Percentiles rank a stretch among this genome's conserved stretches.
These are phyloP conservation scores for Aegle marmelos DNA, from an alignment of 345 rosid genomes.

Conservation along the genomic window DNA sequence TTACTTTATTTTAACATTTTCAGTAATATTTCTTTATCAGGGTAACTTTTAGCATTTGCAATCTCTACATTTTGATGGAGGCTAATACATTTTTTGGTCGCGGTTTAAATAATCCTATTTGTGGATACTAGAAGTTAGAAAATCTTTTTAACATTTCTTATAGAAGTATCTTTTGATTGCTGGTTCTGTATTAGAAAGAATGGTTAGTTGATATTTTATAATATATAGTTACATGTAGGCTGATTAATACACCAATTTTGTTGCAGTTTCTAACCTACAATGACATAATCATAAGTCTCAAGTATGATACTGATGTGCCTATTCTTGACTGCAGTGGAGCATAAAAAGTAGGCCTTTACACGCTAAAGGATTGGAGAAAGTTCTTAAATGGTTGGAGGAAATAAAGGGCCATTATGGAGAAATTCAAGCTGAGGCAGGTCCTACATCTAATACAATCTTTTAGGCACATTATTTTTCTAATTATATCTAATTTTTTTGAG, in stretches of 20 bases:
- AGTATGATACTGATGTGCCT: slow-evolving; percentile 14
- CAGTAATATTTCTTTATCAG: background rate
- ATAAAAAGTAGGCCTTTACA: slow-evolving; percentile 73
- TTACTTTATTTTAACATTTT: background rate
- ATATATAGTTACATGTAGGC: background rate
- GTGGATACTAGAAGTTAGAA: background rate
- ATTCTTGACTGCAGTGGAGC: slow-evolving; percentile 63
- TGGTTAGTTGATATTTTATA: background rate
- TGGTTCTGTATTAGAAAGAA: background rate
- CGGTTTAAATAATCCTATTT: background rate
- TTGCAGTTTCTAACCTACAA: slow-evolving; percentile 2
- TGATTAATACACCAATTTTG: background rate
- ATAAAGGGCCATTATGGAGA: slow-evolving; percentile 43
- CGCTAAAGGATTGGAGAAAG: slow-evolving; percentile 73
- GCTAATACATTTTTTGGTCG: background rate
- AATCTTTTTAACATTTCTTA: background rate
- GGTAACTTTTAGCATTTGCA: background rate
- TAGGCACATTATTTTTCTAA: slow-evolving; percentile 10
- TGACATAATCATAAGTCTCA: background rate
- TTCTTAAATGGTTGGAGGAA: slow-evolving; percentile 76
- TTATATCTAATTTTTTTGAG: slow-evolving; percentile 17
- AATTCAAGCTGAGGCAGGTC: slow-evolving; percentile 70
- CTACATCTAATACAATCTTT: slow-evolving; percentile 19
- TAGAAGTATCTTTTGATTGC: background rate
- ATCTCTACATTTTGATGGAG: background rate